These are phyloP conservation scores for Iris pallida DNA, from an alignment of 116 monocot genomes.

Conservation along the genomic window DNA sequence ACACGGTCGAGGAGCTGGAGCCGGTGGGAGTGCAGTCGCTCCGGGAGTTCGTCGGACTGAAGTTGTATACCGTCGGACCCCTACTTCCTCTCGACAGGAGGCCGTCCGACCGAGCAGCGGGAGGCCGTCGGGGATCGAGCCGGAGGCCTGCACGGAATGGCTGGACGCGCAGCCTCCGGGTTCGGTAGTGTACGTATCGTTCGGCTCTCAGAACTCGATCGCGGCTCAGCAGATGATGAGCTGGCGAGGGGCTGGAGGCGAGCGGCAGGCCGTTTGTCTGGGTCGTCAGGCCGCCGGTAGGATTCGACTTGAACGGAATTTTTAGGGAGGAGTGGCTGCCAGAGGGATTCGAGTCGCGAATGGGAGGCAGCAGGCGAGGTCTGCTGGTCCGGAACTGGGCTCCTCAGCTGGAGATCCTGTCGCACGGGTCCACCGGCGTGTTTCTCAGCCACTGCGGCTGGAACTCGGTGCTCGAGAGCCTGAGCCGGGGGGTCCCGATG, in stretches of 20 bases:
- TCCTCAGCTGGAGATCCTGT: conserved; percentile 37
- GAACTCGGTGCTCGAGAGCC: conserved; percentile 37
- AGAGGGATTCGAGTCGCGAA: conserved; percentile 20
- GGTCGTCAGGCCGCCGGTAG: conserved; percentile 36
- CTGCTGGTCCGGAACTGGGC: conserved; percentile 27
- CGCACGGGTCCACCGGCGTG: conserved; percentile 18
- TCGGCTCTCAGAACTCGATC: conserved; percentile 38
- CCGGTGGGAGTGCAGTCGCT: conserved; percentile 16
- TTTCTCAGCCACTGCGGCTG: conserved; percentile 33
- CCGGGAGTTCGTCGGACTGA: not conserved
- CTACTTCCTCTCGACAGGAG: not conserved
- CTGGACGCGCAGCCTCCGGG: conserved; percentile 8
- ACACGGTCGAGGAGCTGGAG: conserved; percentile 49
- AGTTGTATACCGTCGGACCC: conserved; percentile 30
- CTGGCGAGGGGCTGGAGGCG: conserved; percentile 35
- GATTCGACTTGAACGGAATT: conserved; percentile 17
- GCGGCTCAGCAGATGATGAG: conserved; percentile 25
- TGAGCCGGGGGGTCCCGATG: conserved; percentile 30
- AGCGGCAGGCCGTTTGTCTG: conserved; percentile 31
- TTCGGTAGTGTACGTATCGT: conserved; percentile 36
- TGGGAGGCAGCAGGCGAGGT: conserved; percentile 8
- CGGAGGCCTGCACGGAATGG: conserved; percentile 16
- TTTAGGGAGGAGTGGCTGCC: conserved; percentile 19
- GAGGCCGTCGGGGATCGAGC: conserved; percentile 1
- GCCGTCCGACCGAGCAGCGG: not conserved